Conservation (phyloP, 164 flowering plant species). For the Magnolia changhungtana region DNA sequence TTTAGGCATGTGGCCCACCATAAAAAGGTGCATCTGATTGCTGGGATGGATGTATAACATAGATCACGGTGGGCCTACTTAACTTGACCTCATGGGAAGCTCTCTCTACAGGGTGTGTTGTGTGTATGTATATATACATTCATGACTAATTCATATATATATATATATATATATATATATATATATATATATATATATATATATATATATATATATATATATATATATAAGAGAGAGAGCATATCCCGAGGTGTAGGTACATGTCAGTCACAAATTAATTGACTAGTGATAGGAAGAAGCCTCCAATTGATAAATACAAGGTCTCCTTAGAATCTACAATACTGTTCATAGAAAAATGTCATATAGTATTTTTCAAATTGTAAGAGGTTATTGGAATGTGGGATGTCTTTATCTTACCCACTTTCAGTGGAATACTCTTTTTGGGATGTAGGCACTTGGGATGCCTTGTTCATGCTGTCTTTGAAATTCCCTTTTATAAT, state of each 20-base stretch:
- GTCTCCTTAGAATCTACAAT: slow-evolving; percentile 8
- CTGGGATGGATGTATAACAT: no score
- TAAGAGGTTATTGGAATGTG: slow-evolving; percentile 14
- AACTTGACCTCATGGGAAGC: no score
- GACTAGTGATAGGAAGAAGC: background rate
- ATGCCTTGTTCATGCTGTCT: slow-evolving; percentile 5
- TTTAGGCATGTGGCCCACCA: no score
- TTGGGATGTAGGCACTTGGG: slow-evolving; percentile 6
- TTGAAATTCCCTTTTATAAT: background rate
- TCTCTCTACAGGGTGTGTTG: no score
- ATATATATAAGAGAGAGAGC: background rate
- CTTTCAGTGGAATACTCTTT: slow-evolving; percentile 12
- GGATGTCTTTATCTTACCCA: slow-evolving; percentile 18
- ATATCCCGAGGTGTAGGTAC: background rate
- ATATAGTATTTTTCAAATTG: background rate
- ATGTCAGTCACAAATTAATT: background rate
- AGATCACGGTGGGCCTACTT: no score
- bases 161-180: no score
- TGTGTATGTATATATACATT: no score
- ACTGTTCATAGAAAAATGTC: background rate
- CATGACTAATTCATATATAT: no score
- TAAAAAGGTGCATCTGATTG: no score
- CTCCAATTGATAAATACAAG: background rate
- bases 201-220: no score
- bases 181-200: no score